phyloP scores from a whole-genome alignment of 75 land plant species.

The Azolla pinnata region DNA sequence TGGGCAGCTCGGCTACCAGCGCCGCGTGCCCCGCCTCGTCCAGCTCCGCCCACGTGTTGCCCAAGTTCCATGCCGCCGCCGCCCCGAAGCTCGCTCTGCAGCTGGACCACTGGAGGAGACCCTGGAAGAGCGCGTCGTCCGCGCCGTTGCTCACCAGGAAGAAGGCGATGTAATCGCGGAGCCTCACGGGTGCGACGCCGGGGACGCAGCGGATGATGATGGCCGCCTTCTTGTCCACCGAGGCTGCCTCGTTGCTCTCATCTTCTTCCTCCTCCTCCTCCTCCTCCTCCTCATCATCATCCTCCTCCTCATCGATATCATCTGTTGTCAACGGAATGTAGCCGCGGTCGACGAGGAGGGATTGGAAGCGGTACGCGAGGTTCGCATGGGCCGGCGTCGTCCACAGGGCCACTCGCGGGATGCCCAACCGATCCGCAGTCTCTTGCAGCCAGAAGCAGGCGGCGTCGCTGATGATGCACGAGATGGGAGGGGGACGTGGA shows the following conservation, averaged over 20 bases:
- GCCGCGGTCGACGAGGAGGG: not conserved
- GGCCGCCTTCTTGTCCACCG: no score
- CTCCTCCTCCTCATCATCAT: no score
- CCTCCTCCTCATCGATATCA: no score
- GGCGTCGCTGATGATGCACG: not conserved
- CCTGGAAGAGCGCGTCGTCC: slow-evolving; percentile 22
- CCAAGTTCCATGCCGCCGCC: slow-evolving; percentile 2
- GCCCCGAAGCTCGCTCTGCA: not conserved
- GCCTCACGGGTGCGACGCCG: slow-evolving; percentile 7
- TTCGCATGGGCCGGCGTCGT: not conserved
- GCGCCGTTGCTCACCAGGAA: slow-evolving; percentile 23
- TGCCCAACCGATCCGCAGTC: not conserved
- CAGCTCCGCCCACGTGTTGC: not conserved
- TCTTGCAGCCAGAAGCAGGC: not conserved
- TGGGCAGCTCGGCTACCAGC: not conserved
- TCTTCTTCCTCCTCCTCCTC: no score
- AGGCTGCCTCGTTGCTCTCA: no score
- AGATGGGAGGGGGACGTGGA: no score
- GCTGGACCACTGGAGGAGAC: not conserved
- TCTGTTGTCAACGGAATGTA: not conserved
- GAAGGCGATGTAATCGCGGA: slow-evolving; percentile 40
- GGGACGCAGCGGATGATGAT: no score
- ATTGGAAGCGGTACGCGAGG: not conserved
- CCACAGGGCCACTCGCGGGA: not conserved
- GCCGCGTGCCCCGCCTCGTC: not conserved